These are phyloP conservation scores for Bondarzewia mesenterica DNA, from an alignment of 1,284 basidiomycete genomes.

Conservation along the genomic window DNA sequence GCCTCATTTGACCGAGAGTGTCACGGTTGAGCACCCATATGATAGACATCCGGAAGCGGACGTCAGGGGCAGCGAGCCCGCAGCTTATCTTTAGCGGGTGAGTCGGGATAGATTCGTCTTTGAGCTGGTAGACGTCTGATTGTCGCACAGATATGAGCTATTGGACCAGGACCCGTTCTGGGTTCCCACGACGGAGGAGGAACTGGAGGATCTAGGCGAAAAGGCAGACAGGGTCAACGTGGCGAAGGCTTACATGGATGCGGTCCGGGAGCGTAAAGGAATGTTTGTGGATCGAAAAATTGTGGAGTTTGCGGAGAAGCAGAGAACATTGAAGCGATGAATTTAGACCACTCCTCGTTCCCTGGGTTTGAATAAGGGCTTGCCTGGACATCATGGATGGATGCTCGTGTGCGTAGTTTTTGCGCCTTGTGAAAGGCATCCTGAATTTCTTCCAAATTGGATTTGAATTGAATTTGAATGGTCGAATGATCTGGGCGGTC, in stretches of 20 bases:
- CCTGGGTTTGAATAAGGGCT: no score
- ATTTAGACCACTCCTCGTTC: no score
- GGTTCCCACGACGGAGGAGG: slow-evolving; percentile 98
- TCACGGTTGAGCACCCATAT: background rate
- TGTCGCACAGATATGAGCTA: slow-evolving; percentile 62
- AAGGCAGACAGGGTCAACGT: slow-evolving; percentile 92
- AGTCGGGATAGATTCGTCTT: slow-evolving; percentile 18
- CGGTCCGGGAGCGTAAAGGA: slow-evolving; percentile 88
- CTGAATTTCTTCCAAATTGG: no score
- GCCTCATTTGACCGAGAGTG: background rate
- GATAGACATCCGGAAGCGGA: slow-evolving; percentile 90
- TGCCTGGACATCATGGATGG: no score
- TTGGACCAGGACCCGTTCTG: slow-evolving; percentile 95
- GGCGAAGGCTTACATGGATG: slow-evolving; percentile 93
- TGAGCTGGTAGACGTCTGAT: slow-evolving; percentile 32
- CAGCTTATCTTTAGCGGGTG: slow-evolving; percentile 95
- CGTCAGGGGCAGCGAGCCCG: slow-evolving; percentile 93
- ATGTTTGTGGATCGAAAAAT: slow-evolving; percentile 92
- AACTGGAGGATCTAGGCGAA: slow-evolving; percentile 94
- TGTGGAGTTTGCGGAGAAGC: slow-evolving; percentile 92
- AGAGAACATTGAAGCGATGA: slow-evolving; percentile 87
- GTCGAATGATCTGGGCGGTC: no score
- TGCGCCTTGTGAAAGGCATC: no score
- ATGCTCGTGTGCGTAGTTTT: no score
- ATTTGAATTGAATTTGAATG: no score